Base-by-base conservation (phyloP, 371 early-diverging fungal species). In the Apophysomyces ossiformis region DNA sequence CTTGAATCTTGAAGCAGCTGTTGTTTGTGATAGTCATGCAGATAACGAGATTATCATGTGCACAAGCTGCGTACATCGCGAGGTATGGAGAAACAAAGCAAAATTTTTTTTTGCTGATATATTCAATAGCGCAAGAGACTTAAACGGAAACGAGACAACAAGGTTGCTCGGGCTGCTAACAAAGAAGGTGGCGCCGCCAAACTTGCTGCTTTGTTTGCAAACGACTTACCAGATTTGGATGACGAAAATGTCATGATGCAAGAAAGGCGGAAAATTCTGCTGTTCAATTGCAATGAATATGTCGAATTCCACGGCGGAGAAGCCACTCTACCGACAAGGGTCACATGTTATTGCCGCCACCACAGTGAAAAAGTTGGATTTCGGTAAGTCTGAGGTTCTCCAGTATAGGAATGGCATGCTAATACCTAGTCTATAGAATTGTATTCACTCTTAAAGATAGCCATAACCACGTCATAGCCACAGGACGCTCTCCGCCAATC, bases 351-450 rank as follows among this genome's bases (percentile, higher is more conserved):
- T 68, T 93, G 92, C 73, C 89, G 94, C 8, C 94, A 93, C 66
- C 93, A 93, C 69, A 84, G 84, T 67, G 97, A 96, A 73, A 96
- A 95, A 76, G 79, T 86, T 11, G 97, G 97, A 0, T 96, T 96
- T 70, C 89, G 77, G 89, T 77, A 21, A 18, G 18, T n/a, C n/a
- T 37, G 35, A 37, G 1, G 37, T 8, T 45, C 35, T 36, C 58
- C 59, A 36, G 16, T 54, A 41, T 26, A 56, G 32, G 39, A 7
- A 21, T 38, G 41, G 32, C 26, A 39, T 21, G 37, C 21, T 57
- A 5, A 56, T 57, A 11, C 44, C 60, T 58, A 63, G 57, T 63
- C 58, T 61, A 36, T 63, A 82, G 84, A 67, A 73, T 94, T 63
- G 87, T 87, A 47, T 88, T 93, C 69, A 82, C 86, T 44, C 72